Percentiles rank a stretch among this genome's conserved stretches.
Conservation (phyloP, 371 early-diverging fungal genomes). For the Rhizopus arrhizus region DNA sequence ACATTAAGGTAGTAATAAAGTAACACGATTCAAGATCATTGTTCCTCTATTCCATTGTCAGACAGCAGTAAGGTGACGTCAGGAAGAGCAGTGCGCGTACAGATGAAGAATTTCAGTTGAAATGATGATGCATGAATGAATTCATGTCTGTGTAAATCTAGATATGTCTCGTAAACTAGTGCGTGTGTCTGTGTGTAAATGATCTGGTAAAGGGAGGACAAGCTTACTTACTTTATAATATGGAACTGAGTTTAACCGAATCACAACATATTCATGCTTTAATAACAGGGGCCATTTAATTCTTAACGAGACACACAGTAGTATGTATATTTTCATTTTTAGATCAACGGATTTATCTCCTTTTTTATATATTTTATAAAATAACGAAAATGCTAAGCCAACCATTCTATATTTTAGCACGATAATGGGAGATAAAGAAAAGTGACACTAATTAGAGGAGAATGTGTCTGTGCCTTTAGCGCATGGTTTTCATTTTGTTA, state of each 20-base stretch:
- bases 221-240: not conserved
- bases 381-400: not conserved
- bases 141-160: slow-evolving; percentile 7
- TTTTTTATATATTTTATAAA: no score
- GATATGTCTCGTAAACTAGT: not conserved
- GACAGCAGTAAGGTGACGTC: not conserved
- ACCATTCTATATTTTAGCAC: no score
- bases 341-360: not conserved
- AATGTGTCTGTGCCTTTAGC: slow-evolving; percentile 2
- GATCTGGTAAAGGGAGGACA: no score
- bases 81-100: not conserved
- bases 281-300: no score
- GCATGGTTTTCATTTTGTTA: slow-evolving; percentile 2
- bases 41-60: not conserved
- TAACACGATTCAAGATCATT: slow-evolving; percentile 5
- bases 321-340: no score
- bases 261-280: no score
- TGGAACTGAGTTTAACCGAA: not conserved
- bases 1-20: not conserved
- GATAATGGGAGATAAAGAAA: not conserved
- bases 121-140: not conserved
- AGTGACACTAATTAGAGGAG: not conserved
- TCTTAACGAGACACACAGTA: no score
- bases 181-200: no score
- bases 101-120: not conserved